Evolutionary conservation across 192 early-diverging fungal species (phyloP).

Genomic region (Glomus cerebriforme): DNA sequence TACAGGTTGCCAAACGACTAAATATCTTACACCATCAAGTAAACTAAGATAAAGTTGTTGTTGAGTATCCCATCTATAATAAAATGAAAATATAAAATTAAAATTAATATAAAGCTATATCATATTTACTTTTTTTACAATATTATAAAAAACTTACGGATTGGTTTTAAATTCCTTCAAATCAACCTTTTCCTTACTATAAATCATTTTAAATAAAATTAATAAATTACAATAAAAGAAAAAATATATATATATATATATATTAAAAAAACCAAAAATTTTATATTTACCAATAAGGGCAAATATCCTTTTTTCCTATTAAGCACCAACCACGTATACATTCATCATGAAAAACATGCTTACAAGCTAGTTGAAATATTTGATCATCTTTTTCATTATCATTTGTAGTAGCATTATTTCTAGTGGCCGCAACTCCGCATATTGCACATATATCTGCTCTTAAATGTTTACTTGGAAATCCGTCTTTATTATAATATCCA

Average conservation of each 20-base stretch:
- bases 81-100: constrained; percentile 1
- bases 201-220: not conserved
- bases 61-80: constrained; percentile 60
- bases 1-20: constrained; percentile 56
- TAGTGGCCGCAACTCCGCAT: constrained; percentile 42
- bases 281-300: constrained; percentile 54
- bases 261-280: not conserved
- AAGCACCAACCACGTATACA: constrained; percentile 69
- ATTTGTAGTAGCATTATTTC: not conserved
- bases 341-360: constrained; percentile 62
- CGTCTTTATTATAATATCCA: constrained; percentile 64
- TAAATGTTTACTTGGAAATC: constrained; percentile 58
- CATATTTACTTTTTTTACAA: no score
- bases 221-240: not conserved
- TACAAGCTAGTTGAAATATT: constrained; percentile 49
- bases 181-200: constrained; percentile 65
- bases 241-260: not conserved
- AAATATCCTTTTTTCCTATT: constrained; percentile 66
- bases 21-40: constrained; percentile 59
- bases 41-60: constrained; percentile 64
- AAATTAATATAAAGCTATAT: not conserved
- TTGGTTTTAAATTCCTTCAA: constrained; percentile 63
- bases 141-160: constrained; percentile 42
- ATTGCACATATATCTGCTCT: constrained; percentile 58
- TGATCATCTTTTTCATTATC: constrained; percentile 27